phyloP scores from a whole-genome alignment of 1,139 yeast species.

The Pichia sp. region DNA sequence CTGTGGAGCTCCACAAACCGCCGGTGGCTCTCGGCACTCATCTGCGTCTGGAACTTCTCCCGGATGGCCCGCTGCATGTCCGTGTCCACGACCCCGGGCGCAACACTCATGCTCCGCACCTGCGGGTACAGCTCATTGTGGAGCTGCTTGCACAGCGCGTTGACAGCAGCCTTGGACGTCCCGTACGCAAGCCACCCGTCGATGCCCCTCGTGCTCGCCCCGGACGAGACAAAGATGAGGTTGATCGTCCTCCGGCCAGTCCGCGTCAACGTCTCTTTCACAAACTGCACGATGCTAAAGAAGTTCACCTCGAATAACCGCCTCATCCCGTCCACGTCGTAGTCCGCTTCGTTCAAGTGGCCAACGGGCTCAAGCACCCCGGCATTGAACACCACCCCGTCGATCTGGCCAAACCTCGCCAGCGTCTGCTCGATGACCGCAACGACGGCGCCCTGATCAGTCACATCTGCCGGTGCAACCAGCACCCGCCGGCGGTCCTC shows the following conservation, averaged over 20 bases:
- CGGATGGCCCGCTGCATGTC: constrained; percentile 79
- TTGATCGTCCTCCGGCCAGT: constrained; percentile 52
- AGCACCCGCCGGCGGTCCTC: constrained; percentile 46
- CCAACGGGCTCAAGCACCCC: constrained; percentile 83
- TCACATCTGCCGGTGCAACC: constrained; percentile 64
- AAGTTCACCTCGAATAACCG: constrained; percentile 68
- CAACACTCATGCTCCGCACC: constrained; percentile 61
- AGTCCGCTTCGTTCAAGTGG: constrained; percentile 41
- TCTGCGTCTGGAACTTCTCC: constrained; percentile 47
- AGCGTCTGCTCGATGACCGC: constrained; percentile 47
- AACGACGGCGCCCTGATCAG: constrained; percentile 38
- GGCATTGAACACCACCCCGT: constrained; percentile 79
- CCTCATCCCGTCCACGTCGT: constrained; percentile 54
- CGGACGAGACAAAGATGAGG: constrained; percentile 76
- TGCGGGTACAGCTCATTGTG: constrained; percentile 58
- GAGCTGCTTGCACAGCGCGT: constrained; percentile 63
- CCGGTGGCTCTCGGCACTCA: constrained; percentile 53
- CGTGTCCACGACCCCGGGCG: constrained; percentile 94
- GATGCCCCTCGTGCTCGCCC: constrained; percentile 64
- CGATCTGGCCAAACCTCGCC: constrained; percentile 53
- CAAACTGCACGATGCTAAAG: constrained; percentile 67
- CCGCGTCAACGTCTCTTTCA: constrained; percentile 42
- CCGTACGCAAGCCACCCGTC: constrained; percentile 90
- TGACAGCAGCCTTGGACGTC: constrained; percentile 82
- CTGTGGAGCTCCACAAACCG: constrained; percentile 58